Evolutionary conservation across 257 asterid species (phyloP).

Genomic region (Avicennia marina): DNA sequence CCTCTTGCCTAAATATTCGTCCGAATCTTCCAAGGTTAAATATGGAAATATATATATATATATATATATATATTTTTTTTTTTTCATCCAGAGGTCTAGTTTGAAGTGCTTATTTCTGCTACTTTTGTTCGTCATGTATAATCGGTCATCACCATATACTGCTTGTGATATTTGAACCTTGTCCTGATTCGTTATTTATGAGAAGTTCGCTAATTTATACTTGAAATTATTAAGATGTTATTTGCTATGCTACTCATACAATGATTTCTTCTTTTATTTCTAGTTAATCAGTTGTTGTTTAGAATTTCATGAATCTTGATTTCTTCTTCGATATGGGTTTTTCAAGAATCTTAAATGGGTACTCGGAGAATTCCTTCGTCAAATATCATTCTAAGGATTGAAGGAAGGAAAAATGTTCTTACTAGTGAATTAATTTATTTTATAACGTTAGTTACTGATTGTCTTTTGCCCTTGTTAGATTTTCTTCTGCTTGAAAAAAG

Average conservation of each 20-base stretch:
- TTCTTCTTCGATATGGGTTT: slow-evolving; percentile 7
- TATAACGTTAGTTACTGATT: slow-evolving; percentile 1
- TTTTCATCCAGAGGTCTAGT: not conserved
- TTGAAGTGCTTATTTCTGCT: no score
- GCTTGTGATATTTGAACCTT: not conserved
- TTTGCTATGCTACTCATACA: no score
- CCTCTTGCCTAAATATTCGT: slow-evolving; percentile 42
- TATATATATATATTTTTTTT: not conserved
- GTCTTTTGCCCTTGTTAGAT: slow-evolving; percentile 3
- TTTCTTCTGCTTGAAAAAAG: not conserved
- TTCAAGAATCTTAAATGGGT: not conserved
- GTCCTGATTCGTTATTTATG: not conserved
- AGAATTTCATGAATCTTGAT: not conserved
- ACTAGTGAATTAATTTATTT: slow-evolving; percentile 2
- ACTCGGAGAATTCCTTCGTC: not conserved
- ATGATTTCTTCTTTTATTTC: no score
- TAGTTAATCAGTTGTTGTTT: not conserved
- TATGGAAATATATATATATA: not conserved
- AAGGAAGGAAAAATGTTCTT: not conserved
- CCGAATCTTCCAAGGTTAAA: slow-evolving; percentile 56
- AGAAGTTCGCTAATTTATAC: not conserved
- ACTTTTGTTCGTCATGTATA: no score
- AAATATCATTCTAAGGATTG: not conserved
- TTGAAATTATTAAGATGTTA: not conserved
- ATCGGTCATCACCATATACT: no score